phyloP scores from a whole-genome alignment of 352 stramenopile genomes.

The Hyaloperonospora arabidopsidis region DNA sequence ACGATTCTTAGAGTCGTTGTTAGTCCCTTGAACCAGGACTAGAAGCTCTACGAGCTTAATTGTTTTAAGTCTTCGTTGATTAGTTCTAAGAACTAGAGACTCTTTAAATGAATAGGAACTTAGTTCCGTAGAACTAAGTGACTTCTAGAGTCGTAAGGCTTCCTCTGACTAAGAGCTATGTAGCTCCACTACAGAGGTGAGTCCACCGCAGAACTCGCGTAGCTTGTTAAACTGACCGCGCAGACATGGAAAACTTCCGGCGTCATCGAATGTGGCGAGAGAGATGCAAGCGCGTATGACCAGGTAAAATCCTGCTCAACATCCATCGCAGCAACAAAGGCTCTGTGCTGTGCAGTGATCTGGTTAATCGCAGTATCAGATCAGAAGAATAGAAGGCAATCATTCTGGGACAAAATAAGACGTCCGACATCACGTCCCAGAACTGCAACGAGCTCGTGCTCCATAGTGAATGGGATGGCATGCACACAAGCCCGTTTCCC shows the following conservation, averaged over 20 bases:
- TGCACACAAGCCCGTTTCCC: background rate
- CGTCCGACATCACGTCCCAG: background rate
- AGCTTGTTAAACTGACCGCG: background rate
- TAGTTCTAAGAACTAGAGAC: no score
- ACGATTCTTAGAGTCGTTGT: no score
- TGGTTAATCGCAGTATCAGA: background rate
- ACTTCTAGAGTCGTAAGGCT: no score
- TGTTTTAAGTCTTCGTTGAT: no score
- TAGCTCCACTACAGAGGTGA: background rate
- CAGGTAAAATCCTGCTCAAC: background rate
- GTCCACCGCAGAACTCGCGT: background rate
- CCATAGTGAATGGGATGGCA: background rate
- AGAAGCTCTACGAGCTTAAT: no score
- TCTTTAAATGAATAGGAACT: no score
- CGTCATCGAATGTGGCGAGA: background rate
- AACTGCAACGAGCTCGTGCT: background rate
- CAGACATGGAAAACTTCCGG: background rate
- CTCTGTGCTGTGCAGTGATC: background rate
- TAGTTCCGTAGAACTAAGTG: no score
- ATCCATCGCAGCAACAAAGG: background rate
- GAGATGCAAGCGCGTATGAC: background rate
- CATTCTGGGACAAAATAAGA: background rate
- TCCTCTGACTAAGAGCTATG: no score
- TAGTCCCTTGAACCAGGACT: no score
- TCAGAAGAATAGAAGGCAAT: background rate